Conservation (phyloP, 192 early-diverging fungal species). For the Gonapodya prolifera region DNA sequence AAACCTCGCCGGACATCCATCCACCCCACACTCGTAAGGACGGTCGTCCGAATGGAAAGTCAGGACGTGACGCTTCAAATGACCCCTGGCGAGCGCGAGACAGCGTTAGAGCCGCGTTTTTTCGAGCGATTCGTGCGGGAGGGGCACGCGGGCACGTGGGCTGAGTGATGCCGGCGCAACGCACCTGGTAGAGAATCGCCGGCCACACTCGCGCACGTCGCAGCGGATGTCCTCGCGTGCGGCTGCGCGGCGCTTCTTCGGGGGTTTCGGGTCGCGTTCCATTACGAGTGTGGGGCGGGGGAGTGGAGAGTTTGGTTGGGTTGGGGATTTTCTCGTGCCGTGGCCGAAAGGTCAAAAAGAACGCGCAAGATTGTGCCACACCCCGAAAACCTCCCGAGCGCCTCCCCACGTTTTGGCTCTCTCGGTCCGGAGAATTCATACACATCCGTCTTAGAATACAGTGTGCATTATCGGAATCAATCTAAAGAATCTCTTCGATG, state of each 20-base stretch:
- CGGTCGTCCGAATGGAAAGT: neutral
- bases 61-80: neutral
- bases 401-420: too few species aligned
- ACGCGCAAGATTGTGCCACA: too few species aligned
- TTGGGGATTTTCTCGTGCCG: too few species aligned
- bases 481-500: too few species aligned
- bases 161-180: neutral
- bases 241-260: neutral
- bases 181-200: neutral
- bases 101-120: neutral
- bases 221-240: neutral
- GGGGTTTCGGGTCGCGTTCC: neutral
- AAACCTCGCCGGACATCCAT: neutral
- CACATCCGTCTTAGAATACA: too few species aligned
- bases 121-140: neutral
- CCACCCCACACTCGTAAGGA: neutral
- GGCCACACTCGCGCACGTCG: neutral
- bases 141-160: neutral
- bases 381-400: too few species aligned
- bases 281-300: neutral
- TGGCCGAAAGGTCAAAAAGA: too few species aligned
- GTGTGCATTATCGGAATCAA: too few species aligned
- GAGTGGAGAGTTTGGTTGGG: too few species aligned
- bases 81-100: neutral
- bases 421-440: too few species aligned